Conservation (phyloP, 495 filamentous ascomycete species). For the Zalerion maritima region DNA sequence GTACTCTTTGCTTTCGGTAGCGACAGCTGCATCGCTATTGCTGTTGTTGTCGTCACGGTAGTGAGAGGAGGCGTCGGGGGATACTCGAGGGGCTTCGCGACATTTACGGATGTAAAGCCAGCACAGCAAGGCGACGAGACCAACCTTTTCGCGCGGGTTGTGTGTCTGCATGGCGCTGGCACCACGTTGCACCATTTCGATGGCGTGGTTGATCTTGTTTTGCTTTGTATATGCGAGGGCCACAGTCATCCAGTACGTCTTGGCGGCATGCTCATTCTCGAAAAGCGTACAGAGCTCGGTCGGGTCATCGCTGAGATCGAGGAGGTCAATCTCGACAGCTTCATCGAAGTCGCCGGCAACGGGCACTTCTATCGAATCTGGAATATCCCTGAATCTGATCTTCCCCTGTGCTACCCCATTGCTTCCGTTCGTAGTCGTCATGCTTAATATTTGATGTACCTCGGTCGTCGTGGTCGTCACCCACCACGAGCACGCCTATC, state of each 20-base stretch:
- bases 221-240: conserved; percentile 96
- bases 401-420: too few relatives aligned
- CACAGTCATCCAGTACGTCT: conserved; percentile 89
- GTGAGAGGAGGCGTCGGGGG: conserved; percentile 43
- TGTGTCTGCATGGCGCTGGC: conserved; percentile 55
- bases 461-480: too few relatives aligned
- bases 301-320: conserved; percentile 82
- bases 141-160: conserved; percentile 70
- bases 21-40: conserved; percentile 27
- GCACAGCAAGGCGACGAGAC: conserved; percentile 67
- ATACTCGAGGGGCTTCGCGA: conserved; percentile 69
- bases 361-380: conserved; percentile 77
- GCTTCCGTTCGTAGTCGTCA: too few relatives aligned
- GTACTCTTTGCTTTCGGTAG: conserved; percentile 74
- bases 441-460: too few relatives aligned
- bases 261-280: conserved; percentile 77
- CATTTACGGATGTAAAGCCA: conserved; percentile 91
- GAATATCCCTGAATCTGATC: conserved; percentile 89
- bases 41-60: too few relatives aligned
- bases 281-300: conserved; percentile 88
- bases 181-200: conserved; percentile 82
- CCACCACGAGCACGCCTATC: too few relatives aligned
- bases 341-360: conserved; percentile 67
- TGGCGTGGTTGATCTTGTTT: conserved; percentile 78
- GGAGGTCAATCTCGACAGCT: conserved; percentile 82